Conservation (phyloP, 2,329 filamentous ascomycete genomes). For the Ophiognomonia clavigignenti-juglandacearum region DNA sequence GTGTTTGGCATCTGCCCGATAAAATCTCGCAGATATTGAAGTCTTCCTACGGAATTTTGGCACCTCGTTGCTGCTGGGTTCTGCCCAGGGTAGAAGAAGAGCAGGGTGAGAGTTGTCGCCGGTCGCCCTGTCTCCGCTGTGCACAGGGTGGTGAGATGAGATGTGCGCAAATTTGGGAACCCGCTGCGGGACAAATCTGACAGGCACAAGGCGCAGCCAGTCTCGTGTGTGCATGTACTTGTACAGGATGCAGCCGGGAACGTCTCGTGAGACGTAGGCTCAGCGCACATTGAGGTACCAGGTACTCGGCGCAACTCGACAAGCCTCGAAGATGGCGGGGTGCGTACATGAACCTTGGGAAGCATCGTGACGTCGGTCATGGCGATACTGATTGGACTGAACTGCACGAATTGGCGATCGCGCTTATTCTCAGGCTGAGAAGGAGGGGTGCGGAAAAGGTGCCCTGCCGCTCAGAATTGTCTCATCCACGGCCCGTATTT, state of each 20-base stretch:
- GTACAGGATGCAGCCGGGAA: conserved; percentile 3
- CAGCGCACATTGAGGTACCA: background rate
- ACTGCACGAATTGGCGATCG: conserved; percentile 12
- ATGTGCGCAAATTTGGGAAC: background rate
- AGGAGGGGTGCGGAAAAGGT: background rate
- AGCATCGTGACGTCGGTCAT: conserved; percentile 12
- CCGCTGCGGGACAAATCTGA: conserved; percentile 13
- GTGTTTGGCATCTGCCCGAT: background rate
- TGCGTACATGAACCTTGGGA: background rate
- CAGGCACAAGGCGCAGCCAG: conserved; percentile 14
- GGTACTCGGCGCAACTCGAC: conserved; percentile 5
- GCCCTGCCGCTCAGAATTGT: background rate
- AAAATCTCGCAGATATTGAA: background rate
- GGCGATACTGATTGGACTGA: background rate
- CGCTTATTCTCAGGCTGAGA: conserved; percentile 6
- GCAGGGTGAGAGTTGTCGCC: background rate
- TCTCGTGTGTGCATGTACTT: conserved; percentile 10
- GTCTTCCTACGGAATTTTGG: too few relatives aligned
- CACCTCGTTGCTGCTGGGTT: too few relatives aligned
- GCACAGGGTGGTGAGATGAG: too few relatives aligned
- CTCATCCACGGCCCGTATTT: background rate
- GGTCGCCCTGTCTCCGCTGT: conserved; percentile 7
- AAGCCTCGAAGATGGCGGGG: conserved; percentile 1
- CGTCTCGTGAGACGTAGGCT: background rate
- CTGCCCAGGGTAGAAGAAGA: too few relatives aligned